A percentile compares a stretch with the other conserved stretches of the same genome.
Conservation (phyloP, 208 protist species). For the Porcisia hertigi region DNA sequence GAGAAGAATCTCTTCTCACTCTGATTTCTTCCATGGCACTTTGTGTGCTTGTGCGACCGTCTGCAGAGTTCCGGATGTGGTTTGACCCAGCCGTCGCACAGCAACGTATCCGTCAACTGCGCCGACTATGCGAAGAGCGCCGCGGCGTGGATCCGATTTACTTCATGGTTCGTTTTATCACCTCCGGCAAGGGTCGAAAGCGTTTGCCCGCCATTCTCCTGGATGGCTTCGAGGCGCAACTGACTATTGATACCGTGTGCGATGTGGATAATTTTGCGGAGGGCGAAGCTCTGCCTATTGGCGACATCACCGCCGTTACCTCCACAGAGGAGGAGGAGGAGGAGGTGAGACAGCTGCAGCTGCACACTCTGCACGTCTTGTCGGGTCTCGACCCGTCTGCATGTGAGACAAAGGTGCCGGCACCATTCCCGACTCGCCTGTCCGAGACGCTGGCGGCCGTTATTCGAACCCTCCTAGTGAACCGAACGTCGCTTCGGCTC, state of each 20-base stretch:
- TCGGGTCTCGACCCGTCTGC: background rate
- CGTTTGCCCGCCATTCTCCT: conserved; percentile 40
- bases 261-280: conserved; percentile 38
- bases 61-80: conserved; percentile 33
- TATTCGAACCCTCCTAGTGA: conserved; percentile 8
- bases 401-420: background rate
- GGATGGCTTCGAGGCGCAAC: conserved; percentile 34
- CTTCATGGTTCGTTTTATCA: conserved; percentile 51
- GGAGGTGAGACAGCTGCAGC: conserved; percentile 1
- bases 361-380: background rate
- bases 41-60: conserved; percentile 30
- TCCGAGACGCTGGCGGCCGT: background rate
- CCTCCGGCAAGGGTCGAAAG: conserved; percentile 45
- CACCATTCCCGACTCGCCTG: background rate
- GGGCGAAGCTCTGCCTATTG: conserved; percentile 32
- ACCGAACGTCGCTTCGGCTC: conserved; percentile 11
- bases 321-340: background rate
- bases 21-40: conserved; percentile 45
- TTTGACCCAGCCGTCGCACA: conserved; percentile 9
- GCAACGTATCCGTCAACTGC: conserved; percentile 28
- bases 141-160: conserved; percentile 49
- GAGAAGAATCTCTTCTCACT: conserved; percentile 55
- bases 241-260: conserved; percentile 41
- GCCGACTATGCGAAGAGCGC: conserved; percentile 31
- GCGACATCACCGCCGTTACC: conserved; percentile 6